phyloP scores from a whole-genome alignment of 331 rosid genomes.

The Cydonia oblonga region DNA sequence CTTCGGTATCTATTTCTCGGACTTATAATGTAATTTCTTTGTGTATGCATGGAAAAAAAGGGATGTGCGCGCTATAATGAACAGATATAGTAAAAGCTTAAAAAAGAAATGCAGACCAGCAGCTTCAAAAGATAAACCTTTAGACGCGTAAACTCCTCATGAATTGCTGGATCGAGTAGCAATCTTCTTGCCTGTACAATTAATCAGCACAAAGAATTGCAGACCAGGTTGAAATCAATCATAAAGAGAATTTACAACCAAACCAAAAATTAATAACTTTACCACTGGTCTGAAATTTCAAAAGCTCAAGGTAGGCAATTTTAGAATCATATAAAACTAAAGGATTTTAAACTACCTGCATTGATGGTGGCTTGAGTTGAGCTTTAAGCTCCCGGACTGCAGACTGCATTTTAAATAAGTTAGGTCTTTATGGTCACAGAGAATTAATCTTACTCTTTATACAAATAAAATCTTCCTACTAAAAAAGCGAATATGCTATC shows the following conservation, averaged over 20 bases:
- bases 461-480: not conserved
- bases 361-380: constrained; percentile 87
- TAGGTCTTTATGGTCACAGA: constrained; percentile 8
- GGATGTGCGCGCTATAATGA: not conserved
- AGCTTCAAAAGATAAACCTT: constrained; percentile 44
- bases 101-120: not conserved
- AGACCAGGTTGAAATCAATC: not conserved
- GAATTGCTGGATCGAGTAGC: constrained; percentile 88
- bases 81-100: not conserved
- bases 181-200: constrained; percentile 69
- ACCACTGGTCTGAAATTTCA: not conserved
- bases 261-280: not conserved
- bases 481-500: not conserved
- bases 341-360: constrained; percentile 52
- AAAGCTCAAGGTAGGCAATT: not conserved
- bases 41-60: not conserved
- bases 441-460: not conserved
- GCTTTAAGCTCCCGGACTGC: constrained; percentile 84
- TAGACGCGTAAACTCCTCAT: constrained; percentile 84
- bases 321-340: not conserved
- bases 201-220: constrained; percentile 3
- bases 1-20: not conserved
- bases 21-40: not conserved
- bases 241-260: not conserved
- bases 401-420: constrained; percentile 37